Evolutionary conservation across 2,329 filamentous ascomycete genomes (phyloP), one percentile per base, ranked within the genome.

Genomic region (Paecilomyces sp.): DNA sequence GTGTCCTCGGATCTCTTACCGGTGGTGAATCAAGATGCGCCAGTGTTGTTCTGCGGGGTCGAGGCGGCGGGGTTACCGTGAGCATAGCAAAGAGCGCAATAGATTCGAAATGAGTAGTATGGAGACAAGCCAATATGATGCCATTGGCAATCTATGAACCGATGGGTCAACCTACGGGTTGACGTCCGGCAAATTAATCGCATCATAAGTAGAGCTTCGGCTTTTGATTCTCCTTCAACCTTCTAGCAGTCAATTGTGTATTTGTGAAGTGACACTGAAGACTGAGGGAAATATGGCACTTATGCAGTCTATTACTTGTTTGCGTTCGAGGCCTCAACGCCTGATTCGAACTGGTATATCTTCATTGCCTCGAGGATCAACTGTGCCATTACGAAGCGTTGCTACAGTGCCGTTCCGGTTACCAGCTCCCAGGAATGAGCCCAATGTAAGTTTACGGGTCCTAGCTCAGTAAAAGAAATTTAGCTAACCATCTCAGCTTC

Each of bases 371-470:
- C 15, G 13, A 18, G 36, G 36, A 47, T n/a, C 36, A 47, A 47
- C 18, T 22, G 36, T 47, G 36, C 36, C 36, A 15, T 47, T 47
- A 18, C 36, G 36, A 47, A 5, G 15, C 36, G 36, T 47, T 47
- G 36, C 36, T n/a, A 73, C 70, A 1, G 59, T 64, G 2, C 70
- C 70, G 18, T 73, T 72, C 58, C 63, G 66, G 47, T 68, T 73
- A 7, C 70, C 70, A 3, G 70, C 65, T 54, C 64, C 70, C 18
- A 64, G 68, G 47, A 73, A 73, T 56, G 70, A 73, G 72, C 74
- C 67, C 54, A 78, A 73, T 57, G 68, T 47, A 47, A 18, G 36
- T 47, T 15, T 8, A 22, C 22, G 13, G 5, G n/a, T 8, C 34
- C n/a, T 18, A 5, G 1, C 36, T 22, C 3, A 18, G 2, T 4